These are phyloP conservation scores for Colletotrichum trifolii DNA, from an alignment of 2,329 filamentous ascomycete species.

Conservation along the genomic window DNA sequence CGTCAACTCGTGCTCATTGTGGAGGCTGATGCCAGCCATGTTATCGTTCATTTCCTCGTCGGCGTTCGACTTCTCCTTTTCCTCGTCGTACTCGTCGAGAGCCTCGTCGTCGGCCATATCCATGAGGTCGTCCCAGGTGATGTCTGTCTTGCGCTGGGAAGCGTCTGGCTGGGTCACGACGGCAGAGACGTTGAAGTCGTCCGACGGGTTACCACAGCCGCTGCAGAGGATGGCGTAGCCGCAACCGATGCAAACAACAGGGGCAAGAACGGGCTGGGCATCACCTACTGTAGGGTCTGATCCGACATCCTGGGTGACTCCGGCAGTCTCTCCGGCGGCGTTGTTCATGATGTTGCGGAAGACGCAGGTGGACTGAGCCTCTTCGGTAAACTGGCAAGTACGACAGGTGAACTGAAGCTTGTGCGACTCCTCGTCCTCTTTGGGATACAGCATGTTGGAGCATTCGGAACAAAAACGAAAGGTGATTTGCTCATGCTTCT, in stretches of 20 bases:
- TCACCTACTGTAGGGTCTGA: conserved; percentile 98
- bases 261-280: conserved; percentile 46
- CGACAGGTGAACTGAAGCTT: conserved; percentile 95
- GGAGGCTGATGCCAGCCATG: conserved; percentile 20
- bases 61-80: conserved; percentile 39
- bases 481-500: conserved; percentile 81
- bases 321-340: conserved; percentile 92
- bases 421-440: conserved; percentile 87
- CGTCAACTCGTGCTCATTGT: not conserved
- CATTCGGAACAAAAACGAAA: conserved; percentile 99
- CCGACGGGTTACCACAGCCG: conserved; percentile 47
- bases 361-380: conserved; percentile 88
- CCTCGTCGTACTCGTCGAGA: conserved; percentile 53
- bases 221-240: conserved; percentile 57
- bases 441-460: conserved; percentile 97
- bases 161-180: not conserved
- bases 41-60: conserved; percentile 27
- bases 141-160: conserved; percentile 16
- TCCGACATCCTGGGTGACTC: conserved; percentile 96
- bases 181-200: conserved; percentile 29
- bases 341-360: conserved; percentile 95
- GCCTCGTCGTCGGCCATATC: conserved; percentile 45
- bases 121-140: conserved; percentile 35
- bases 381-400: conserved; percentile 91
- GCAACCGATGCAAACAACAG: conserved; percentile 58